Evolutionary conservation across 73 alveolate species (phyloP).

Genomic region (Paramecium octaurelia): DNA sequence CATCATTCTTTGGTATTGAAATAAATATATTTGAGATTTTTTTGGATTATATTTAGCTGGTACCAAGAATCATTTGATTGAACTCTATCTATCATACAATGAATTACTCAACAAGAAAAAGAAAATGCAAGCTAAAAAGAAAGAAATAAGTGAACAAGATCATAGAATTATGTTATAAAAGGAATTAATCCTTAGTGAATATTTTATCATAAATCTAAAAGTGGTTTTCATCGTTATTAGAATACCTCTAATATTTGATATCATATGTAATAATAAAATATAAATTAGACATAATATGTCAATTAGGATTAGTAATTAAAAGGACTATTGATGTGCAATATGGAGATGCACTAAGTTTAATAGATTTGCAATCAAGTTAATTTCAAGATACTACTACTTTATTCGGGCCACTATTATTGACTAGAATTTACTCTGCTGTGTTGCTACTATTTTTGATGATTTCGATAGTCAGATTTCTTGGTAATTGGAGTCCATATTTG

Average conservation of each 20-base stretch:
- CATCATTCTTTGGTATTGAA: neutral
- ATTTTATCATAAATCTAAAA: neutral
- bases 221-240: neutral
- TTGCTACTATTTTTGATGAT: neutral
- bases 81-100: neutral
- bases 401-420: neutral
- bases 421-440: neutral
- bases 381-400: neutral
- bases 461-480: conserved; percentile 25
- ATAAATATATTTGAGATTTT: neutral
- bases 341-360: neutral
- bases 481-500: conserved; percentile 44
- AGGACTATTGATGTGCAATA: neutral
- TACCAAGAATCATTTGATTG: neutral
- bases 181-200: neutral
- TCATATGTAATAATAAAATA: neutral
- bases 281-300: neutral
- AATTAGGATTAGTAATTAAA: neutral
- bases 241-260: conserved; percentile 18
- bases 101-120: neutral
- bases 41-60: neutral
- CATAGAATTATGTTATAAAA: neutral
- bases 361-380: neutral
- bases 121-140: neutral
- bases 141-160: neutral